Conservation (phyloP, 345 rosid genomes). For the Eucalyptus brandiana region DNA sequence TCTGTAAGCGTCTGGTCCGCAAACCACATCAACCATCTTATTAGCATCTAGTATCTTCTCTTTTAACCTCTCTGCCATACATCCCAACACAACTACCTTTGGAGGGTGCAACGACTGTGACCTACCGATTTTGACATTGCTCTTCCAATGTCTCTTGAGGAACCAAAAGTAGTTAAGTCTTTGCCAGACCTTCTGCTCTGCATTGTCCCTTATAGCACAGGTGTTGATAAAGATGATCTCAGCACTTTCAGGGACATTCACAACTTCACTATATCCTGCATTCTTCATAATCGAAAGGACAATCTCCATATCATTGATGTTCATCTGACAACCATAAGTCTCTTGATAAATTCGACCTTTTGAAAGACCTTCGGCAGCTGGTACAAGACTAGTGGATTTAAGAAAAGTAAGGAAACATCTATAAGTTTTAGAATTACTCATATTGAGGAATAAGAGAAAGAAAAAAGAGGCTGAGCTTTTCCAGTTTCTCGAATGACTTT, state of each 20-base stretch:
- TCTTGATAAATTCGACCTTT: constrained; percentile 84
- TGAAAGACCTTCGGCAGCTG: constrained; percentile 17
- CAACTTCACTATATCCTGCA: constrained; percentile 62
- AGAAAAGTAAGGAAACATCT: neutral
- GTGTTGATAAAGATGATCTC: constrained; percentile 87
- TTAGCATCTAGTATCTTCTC: constrained; percentile 86
- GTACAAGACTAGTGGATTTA: constrained; percentile 12
- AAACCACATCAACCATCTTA: constrained; percentile 98
- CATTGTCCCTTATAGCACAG: constrained; percentile 87
- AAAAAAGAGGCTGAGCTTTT: neutral
- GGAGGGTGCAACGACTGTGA: constrained; percentile 60
- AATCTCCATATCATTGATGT: constrained; percentile 90
- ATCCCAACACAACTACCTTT: constrained; percentile 90
- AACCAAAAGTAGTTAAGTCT: constrained; percentile 96
- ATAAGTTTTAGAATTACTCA: neutral
- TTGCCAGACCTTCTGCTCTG: constrained; percentile 95
- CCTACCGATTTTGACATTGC: constrained; percentile 58
- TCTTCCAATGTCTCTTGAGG: constrained; percentile 83
- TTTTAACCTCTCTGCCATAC: constrained; percentile 95
- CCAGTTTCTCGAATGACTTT: neutral
- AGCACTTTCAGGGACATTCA: constrained; percentile 69
- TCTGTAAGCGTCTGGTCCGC: constrained; percentile 94
- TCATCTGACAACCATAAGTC: constrained; percentile 97
- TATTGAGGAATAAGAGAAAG: neutral
- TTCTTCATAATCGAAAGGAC: constrained; percentile 83